phyloP scores from a whole-genome alignment of 257 asterid species.

The Solanum lycopersicoides region DNA sequence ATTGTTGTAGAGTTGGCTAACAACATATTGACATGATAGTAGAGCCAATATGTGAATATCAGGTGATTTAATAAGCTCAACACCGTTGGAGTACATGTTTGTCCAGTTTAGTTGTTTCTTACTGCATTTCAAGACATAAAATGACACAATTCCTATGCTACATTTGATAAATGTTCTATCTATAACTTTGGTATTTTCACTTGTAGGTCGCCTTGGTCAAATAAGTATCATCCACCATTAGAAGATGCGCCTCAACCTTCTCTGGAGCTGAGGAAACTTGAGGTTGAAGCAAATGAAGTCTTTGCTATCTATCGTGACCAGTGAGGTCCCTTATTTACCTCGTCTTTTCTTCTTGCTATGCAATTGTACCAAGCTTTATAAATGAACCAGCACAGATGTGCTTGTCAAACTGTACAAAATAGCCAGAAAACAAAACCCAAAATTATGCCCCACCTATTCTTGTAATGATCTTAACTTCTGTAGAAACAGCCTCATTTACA shows the following conservation, averaged over 20 bases:
- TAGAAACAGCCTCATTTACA: neutral
- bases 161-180: neutral
- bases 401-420: neutral
- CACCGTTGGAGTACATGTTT: neutral
- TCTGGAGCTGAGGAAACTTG: conserved; percentile 80
- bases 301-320: conserved; percentile 97
- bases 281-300: conserved; percentile 92
- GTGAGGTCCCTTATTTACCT: conserved; percentile 91
- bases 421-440: neutral
- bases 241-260: conserved; percentile 88
- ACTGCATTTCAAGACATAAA: neutral
- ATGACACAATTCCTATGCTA: neutral
- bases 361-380: neutral
- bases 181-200: neutral
- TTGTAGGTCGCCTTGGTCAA: conserved; percentile 95
- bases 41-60: neutral
- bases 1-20: neutral
- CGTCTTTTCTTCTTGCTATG: conserved; percentile 23
- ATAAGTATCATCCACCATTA: conserved; percentile 72
- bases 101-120: neutral
- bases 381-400: neutral
- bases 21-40: neutral
- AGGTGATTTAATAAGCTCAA: neutral
- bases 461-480: neutral
- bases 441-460: neutral